Percentiles rank a stretch among this genome's conserved stretches.
Conservation (phyloP, 139 green algal species). For the Edaphochlamys debaryana region DNA sequence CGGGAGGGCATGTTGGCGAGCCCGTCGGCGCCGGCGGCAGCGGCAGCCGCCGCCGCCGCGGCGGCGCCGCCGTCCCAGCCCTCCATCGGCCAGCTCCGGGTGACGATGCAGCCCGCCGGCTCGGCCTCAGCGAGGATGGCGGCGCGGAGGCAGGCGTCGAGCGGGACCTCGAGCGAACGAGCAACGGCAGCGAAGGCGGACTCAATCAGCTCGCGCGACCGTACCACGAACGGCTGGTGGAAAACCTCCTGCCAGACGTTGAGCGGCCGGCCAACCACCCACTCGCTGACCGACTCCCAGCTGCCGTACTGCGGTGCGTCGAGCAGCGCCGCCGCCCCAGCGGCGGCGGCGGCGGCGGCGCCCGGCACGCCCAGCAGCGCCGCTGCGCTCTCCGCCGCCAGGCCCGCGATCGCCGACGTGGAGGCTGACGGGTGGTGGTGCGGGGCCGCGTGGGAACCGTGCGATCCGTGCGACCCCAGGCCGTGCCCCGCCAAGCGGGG, state of each 20-base stretch:
- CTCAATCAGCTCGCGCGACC: slow-evolving; percentile 69
- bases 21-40: not conserved
- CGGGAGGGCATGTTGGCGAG: not conserved
- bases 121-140: slow-evolving; percentile 36
- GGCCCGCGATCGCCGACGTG: not conserved
- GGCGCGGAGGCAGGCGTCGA: slow-evolving; percentile 58
- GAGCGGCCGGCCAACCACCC: slow-evolving; percentile 74
- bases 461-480: not conserved
- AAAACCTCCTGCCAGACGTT: slow-evolving; percentile 82
- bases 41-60: not conserved
- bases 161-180: slow-evolving; percentile 45
- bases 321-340: not conserved
- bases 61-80: slow-evolving; percentile 2
- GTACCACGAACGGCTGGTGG: slow-evolving; percentile 71
- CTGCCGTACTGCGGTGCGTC: slow-evolving; percentile 20
- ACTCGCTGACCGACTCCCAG: slow-evolving; percentile 78
- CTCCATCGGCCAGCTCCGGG: slow-evolving; percentile 35
- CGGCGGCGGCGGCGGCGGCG: not conserved
- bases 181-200: slow-evolving; percentile 55
- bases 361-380: not conserved
- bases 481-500: not conserved
- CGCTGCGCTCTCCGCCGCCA: not conserved
- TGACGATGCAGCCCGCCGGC: slow-evolving; percentile 36
- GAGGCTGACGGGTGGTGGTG: not conserved
- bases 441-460: not conserved